Percentiles rank a stretch among this genome's conserved stretches.
Evolutionary conservation across 352 stramenopile species (phyloP).

Genomic region (Globisporangium carolinianum): DNA sequence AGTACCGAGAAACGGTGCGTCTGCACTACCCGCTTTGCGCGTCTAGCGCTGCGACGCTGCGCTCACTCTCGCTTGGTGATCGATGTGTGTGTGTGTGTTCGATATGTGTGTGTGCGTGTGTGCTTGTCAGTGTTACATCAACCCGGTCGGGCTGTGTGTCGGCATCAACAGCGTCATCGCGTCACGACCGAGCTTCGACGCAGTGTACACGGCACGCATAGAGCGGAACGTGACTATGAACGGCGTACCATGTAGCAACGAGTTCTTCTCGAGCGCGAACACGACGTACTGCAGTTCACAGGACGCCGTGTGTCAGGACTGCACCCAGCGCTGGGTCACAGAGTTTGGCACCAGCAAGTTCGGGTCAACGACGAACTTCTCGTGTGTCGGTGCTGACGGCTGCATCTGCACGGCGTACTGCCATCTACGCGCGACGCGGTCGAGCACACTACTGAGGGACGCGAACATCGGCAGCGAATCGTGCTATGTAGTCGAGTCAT

Average conservation of each 20-base stretch:
- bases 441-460: background rate
- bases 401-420: slow-evolving; percentile 40
- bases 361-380: slow-evolving; percentile 8
- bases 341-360: slow-evolving; percentile 8
- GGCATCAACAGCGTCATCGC: too few relatives aligned
- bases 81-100: too few relatives aligned
- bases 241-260: slow-evolving; percentile 10
- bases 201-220: too few relatives aligned
- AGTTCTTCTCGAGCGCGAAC: slow-evolving; percentile 20
- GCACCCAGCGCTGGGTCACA: slow-evolving; percentile 13
- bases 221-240: too few relatives aligned
- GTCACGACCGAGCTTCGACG: too few relatives aligned
- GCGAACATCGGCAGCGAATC: background rate
- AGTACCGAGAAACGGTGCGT: too few relatives aligned
- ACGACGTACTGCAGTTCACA: slow-evolving; percentile 26
- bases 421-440: slow-evolving; percentile 11
- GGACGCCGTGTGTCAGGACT: slow-evolving; percentile 23
- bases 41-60: too few relatives aligned
- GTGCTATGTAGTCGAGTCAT: background rate
- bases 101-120: too few relatives aligned
- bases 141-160: too few relatives aligned
- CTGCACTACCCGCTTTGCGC: too few relatives aligned
- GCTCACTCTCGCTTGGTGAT: too few relatives aligned
- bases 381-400: slow-evolving; percentile 23
- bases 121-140: too few relatives aligned